Evolutionary conservation across 805 yeast genomes (phyloP), one percentile per base, ranked within the genome.

Genomic region (Candida methanosorbosa): DNA sequence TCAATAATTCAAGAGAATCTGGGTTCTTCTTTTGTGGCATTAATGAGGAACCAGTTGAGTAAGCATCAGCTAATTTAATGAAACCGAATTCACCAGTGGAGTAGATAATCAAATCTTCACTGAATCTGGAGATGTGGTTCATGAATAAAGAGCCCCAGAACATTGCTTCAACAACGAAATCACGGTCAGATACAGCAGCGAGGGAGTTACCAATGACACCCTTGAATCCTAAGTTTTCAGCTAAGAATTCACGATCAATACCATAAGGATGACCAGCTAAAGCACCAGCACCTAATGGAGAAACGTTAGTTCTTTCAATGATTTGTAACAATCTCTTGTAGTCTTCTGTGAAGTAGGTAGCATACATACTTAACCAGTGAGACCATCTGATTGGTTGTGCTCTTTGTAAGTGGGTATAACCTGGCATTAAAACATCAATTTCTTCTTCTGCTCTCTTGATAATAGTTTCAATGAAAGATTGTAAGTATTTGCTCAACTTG

Each of bases 351-450:
- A 92, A 81, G 56, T 88, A 92, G 2, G 98, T 90, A 26, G 96
- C 97, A 53, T 92, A 90, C 56, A 86, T 78, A 46, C 90, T 76
- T 45, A 92, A 68, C 96, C 97, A 90, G 58, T 92, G 99, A 1
- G 97, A 70, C 99, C 99, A 92, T 64, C 99, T 77, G 53, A 92
- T 92, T n/a, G 99, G 99, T 63, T 88, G 99, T 2, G 97, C 97
- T 58, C 95, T 82, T 69, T 92, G 98, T 56, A 92, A 68, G 64
- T 92, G 99, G 12, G 99, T 92, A 66, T 92, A 92, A 29, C 99
- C 99, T 9, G 99, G 99, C 97, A 92, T 92, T 54, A 92, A 70
- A 15, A 81, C 82, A 48, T 82, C 94, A 39, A 92, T 83, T 63
- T 92, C 99, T 23, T 69, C 56, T 50, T 75, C 80, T 5, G 94